Conservation (phyloP, 108 stramenopile genomes). For the Cyclotella distinguenda region DNA sequence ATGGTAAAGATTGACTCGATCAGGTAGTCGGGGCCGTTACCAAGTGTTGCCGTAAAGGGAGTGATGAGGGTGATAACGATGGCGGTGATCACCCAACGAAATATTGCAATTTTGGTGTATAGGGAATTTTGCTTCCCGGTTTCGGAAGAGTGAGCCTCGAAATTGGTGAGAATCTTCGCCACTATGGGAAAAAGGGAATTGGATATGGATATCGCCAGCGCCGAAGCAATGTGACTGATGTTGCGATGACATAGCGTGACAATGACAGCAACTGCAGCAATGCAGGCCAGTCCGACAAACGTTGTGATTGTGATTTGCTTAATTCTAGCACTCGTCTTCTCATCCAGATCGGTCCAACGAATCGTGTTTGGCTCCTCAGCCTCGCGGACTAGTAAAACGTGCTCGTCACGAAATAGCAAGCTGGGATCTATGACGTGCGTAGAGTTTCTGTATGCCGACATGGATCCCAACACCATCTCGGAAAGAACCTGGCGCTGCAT, state of each 20-base stretch:
- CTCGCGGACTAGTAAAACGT: constrained; percentile 65
- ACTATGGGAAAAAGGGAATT: constrained; percentile 76
- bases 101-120: constrained; percentile 73
- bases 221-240: constrained; percentile 33
- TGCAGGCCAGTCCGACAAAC: constrained; percentile 47
- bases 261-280: constrained; percentile 51
- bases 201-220: constrained; percentile 65
- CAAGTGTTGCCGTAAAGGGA: constrained; percentile 63
- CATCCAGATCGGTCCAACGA: constrained; percentile 83
- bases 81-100: constrained; percentile 82
- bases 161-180: constrained; percentile 63
- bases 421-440: constrained; percentile 40
- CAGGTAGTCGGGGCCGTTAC: constrained; percentile 34
- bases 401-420: constrained; percentile 52
- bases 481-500: constrained; percentile 74
- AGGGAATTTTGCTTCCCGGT: constrained; percentile 67
- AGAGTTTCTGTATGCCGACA: constrained; percentile 44
- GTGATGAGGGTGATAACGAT: constrained; percentile 81
- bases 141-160: constrained; percentile 77
- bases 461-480: constrained; percentile 59
- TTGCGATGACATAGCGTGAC: constrained; percentile 42
- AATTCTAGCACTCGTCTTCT: constrained; percentile 29
- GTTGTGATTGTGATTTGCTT: constrained; percentile 62
- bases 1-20: constrained; percentile 36
- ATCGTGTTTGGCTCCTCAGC: constrained; percentile 81